Base-by-base conservation (phyloP, 31 red algal genomes). In the Bonnemaisonia californica region DNA sequence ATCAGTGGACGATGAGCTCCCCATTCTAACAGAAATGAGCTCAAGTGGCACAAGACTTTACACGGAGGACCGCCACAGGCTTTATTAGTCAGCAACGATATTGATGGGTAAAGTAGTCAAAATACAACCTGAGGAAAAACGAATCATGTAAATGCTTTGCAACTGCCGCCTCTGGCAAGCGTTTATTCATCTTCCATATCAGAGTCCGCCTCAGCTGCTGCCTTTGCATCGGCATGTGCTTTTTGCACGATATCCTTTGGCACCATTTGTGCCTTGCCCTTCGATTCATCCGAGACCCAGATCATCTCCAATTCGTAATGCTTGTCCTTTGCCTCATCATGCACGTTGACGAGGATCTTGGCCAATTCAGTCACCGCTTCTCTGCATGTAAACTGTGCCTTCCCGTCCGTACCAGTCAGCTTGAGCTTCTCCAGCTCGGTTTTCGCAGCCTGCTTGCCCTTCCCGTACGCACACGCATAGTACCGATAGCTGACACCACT, bases 291-390 rank as follows among this genome's bases (percentile, higher is more conserved):
- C 9, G 59, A 47, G 3, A 95, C 80, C 93, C 86, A 91, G 33
- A 90, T 77, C 97, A 99, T 99, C 74, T 99, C 97, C 21, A 99
- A 56, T 69, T 99, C 97, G 71, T 93, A 93, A 23, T 89, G 85
- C 80, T 99, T 99, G 56, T 99, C 97, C 79, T 95, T 99, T 30
- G 71, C 59, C 26, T 93, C 91, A 80, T 99, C 97, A 62, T 92
- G 97, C 2, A 90, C 84, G 16, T 60, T 80, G 35, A 94, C 87
- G 34, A 99, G 68, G 62, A 96, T 93, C 63, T 80, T 90, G 18
- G 97, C 89, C 28, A 99, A 54, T 51, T 95, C 90, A 19, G 85
- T 91, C 22, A 99, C 69, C 24, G 90, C 97, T 55, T 95, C 77
- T 22, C 86, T 63, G 72, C 97, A 93, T n/a, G 89, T 70, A 21